A percentile compares a stretch with the other conserved stretches of the same genome.
Conservation (phyloP, 179 eudicot genomes). For the Nepenthes alata region DNA sequence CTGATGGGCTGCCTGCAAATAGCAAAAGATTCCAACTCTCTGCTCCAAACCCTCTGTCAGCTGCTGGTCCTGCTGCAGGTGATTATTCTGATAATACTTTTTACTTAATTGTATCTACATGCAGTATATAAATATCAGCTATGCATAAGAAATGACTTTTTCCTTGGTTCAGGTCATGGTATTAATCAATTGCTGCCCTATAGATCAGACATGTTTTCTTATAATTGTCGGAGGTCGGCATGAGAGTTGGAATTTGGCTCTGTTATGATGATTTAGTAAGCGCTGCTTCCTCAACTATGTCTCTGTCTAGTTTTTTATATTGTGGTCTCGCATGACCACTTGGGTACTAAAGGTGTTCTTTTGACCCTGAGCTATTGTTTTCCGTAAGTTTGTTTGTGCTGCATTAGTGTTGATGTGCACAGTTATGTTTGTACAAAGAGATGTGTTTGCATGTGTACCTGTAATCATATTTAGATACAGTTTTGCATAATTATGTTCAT, state of each 20-base stretch:
- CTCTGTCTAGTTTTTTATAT: background rate
- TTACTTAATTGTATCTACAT: background rate
- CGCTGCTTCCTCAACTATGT: conserved; percentile 5
- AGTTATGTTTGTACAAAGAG: too few species aligned
- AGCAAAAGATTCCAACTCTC: conserved; percentile 44
- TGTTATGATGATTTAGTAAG: conserved; percentile 19
- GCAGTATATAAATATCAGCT: background rate
- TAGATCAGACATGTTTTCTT: conserved; percentile 47
- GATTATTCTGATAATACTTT: background rate
- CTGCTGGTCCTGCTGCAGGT: conserved; percentile 48
- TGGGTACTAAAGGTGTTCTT: too few species aligned
- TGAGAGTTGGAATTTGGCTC: conserved; percentile 18
- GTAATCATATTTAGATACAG: too few species aligned
- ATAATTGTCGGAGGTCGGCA: conserved; percentile 64
- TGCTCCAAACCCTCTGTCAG: conserved; percentile 25
- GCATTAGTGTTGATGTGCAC: too few species aligned
- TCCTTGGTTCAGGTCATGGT: conserved; percentile 36
- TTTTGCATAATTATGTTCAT: too few species aligned
- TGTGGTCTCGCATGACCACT: background rate
- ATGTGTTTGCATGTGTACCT: too few species aligned
- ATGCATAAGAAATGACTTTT: background rate
- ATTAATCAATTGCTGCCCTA: conserved; percentile 42
- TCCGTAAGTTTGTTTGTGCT: too few species aligned
- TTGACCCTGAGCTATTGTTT: too few species aligned
- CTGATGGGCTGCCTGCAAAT: conserved; percentile 37